Base-by-base conservation (phyloP, 2,329 filamentous ascomycete species). In the Aspergillus sp. region DNA sequence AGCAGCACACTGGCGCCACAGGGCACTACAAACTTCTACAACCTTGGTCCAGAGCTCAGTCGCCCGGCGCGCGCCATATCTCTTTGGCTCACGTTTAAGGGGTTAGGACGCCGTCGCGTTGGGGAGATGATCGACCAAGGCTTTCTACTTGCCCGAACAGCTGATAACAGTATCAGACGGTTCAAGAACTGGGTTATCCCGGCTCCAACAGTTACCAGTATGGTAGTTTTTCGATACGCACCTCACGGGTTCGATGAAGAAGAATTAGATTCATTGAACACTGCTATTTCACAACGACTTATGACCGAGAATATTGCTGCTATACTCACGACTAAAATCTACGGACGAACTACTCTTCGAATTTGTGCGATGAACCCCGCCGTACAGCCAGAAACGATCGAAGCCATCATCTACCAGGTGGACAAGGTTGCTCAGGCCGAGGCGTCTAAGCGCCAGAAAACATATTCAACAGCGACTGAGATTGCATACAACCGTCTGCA, bases 51-150 rank as follows among this genome's bases (percentile, higher is more conserved):
- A 0, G 68, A 71, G 43, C 51, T 71, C 5, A 70, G 60, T 6
- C 57, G 66, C 12, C 67, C 66, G 8, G 63, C 65, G 3, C 63
- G 68, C 23, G 61, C 57, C 4, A 71, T 67, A 58, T 60, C 59
- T 30, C 54, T 70, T 7, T 70, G 69, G 68, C 66, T 71, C 30
- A 65, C 61, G 2, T 19, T 70, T 4, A 49, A 59, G 5, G 58
- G 65, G 2, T 23, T 69, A 13, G 69, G 69, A 1, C 48, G 50
- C 13, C 59, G 63, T n/a, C 45, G 52, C 2, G 55, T 71, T 5
- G 65, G 61, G 15, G 12, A 48, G 6, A 63, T 65, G 65, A 69
- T 70, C 28, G 59, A 66, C 28, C 61, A 66, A 45, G 69, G 64
- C 1, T 55, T 55, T 23, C n/a, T 30, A 12, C 48, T 60, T 17